These are phyloP conservation scores for Daedaleopsis sinensis DNA, from an alignment of 768 basidiomycete species.

Conservation along the genomic window DNA sequence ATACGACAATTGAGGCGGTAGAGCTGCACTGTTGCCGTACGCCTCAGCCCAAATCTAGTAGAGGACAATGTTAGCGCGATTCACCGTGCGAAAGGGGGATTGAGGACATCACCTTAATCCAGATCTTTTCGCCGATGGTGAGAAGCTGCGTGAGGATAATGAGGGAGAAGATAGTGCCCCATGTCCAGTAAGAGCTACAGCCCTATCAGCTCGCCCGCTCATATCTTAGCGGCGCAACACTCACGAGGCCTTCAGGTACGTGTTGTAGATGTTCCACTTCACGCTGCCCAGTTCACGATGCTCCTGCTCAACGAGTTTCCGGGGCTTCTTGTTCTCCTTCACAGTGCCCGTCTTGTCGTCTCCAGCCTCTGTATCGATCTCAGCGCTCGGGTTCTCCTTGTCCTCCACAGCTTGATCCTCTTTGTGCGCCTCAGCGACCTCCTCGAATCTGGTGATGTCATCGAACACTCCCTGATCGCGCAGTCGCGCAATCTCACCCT, in stretches of 20 bases:
- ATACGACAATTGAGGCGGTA: not conserved
- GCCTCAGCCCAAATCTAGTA: constrained; percentile 72
- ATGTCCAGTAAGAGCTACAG: constrained; percentile 66
- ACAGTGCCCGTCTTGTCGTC: constrained; percentile 30
- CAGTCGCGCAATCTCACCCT: constrained; percentile 70
- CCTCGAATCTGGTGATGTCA: constrained; percentile 55
- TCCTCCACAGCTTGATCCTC: constrained; percentile 37
- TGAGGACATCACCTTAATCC: constrained; percentile 63
- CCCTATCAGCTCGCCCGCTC: not conserved
- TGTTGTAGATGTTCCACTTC: constrained; percentile 68
- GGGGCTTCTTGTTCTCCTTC: constrained; percentile 57
- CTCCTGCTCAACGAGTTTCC: constrained; percentile 81
- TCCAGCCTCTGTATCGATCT: constrained; percentile 30
- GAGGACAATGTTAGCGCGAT: not conserved
- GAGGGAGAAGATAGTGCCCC: constrained; percentile 53
- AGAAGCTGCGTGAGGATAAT: constrained; percentile 51
- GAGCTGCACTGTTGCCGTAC: constrained; percentile 37
- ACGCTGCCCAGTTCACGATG: constrained; percentile 81
- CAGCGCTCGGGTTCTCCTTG: constrained; percentile 28
- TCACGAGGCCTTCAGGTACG: constrained; percentile 73
- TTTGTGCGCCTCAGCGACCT: constrained; percentile 50
- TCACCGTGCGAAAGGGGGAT: not conserved
- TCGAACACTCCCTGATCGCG: constrained; percentile 63
- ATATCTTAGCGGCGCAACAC: constrained; percentile 28
- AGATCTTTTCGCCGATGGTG: constrained; percentile 63